Percentiles rank a stretch among this genome's conserved stretches.
Evolutionary conservation across 2,329 filamentous ascomycete species (phyloP).

Genomic region (Nothophoma quercina): DNA sequence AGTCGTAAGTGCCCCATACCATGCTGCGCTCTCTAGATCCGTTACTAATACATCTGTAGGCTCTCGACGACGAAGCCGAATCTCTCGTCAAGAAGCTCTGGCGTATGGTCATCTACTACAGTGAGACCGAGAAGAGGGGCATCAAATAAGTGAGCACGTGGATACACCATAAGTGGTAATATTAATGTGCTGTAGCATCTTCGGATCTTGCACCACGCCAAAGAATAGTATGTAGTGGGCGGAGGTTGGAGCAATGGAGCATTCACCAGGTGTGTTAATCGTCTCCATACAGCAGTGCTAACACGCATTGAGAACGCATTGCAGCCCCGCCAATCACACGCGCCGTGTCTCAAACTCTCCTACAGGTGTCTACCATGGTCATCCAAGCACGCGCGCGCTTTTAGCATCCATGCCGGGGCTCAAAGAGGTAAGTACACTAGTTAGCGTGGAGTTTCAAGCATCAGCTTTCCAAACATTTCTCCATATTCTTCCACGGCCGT

Average conservation of each 20-base stretch:
- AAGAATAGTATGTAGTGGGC: conserved; percentile 17
- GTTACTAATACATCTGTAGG: conserved; percentile 56
- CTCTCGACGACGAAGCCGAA: conserved; percentile 93
- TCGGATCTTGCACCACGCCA: conserved; percentile 29
- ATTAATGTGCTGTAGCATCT: conserved; percentile 33
- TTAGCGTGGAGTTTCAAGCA: conserved; percentile 6
- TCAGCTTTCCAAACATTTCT: background rate
- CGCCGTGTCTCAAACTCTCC: background rate
- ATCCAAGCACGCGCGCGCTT: conserved; percentile 4
- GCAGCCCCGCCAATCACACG: no score
- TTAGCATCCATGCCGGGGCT: background rate
- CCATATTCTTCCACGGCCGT: conserved; percentile 13
- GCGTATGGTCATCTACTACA: conserved; percentile 98
- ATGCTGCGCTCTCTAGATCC: background rate
- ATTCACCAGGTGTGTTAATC: background rate
- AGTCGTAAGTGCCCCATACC: conserved; percentile 66
- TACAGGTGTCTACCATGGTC: background rate
- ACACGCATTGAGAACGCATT: no score
- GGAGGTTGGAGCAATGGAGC: conserved; percentile 9
- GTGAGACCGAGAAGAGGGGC: conserved; percentile 90
- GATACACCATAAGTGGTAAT: no score
- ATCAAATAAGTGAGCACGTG: conserved; percentile 54
- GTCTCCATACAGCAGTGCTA: background rate
- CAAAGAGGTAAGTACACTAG: background rate
- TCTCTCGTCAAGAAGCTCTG: conserved; percentile 95